Evolutionary conservation across 2,329 filamentous ascomycete genomes (phyloP).

Genomic region (Alternaria sp.): DNA sequence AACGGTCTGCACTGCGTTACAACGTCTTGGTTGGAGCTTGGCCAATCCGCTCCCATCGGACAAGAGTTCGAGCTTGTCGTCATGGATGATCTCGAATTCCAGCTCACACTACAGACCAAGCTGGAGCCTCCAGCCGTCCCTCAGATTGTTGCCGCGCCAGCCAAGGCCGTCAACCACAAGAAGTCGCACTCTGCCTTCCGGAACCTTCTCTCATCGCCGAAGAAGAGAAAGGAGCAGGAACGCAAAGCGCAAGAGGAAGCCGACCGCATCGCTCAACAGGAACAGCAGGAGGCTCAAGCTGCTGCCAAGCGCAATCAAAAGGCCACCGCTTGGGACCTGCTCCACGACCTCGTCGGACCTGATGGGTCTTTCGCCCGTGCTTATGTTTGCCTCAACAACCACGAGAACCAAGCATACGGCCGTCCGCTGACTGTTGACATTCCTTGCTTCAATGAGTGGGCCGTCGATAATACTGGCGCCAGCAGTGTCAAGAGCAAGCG

Average conservation of each 20-base stretch:
- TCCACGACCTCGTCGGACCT: constrained; percentile 84
- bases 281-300: constrained; percentile 48
- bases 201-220: constrained; percentile 82
- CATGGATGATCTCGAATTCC: constrained; percentile 97
- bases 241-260: constrained; percentile 82
- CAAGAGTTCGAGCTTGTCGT: constrained; percentile 99
- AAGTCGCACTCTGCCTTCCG: constrained; percentile 78
- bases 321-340: constrained; percentile 81
- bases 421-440: constrained; percentile 87
- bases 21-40: constrained; percentile 92
- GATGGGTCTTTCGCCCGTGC: constrained; percentile 94
- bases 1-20: constrained; percentile 98
- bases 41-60: constrained; percentile 89
- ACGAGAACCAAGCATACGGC: constrained; percentile 86
- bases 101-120: constrained; percentile 95
- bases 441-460: constrained; percentile 98
- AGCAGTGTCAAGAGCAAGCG: constrained; percentile 95
- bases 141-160: constrained; percentile 54
- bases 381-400: constrained; percentile 92
- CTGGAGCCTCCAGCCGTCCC: constrained; percentile 74
- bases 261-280: constrained; percentile 66
- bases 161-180: constrained; percentile 74
- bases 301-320: constrained; percentile 64
- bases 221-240: constrained; percentile 95
- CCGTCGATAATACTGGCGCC: constrained; percentile 78